These are phyloP conservation scores for Angomonas desouzai DNA, from an alignment of 208 protist genomes.

Conservation along the genomic window DNA sequence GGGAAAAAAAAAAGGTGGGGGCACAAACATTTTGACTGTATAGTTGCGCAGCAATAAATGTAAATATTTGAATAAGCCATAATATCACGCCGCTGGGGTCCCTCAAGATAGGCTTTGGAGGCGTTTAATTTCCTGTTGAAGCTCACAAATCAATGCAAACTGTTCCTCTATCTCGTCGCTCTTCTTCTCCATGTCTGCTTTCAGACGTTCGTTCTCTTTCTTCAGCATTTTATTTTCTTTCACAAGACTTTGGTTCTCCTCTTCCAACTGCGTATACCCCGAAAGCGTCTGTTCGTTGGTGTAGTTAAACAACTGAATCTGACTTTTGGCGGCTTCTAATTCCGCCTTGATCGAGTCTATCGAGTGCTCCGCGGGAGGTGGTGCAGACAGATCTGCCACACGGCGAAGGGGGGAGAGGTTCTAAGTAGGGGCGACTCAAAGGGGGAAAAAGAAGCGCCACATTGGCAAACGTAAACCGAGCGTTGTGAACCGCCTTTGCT, in stretches of 20 bases:
- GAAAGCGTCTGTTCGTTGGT: constrained; percentile 36
- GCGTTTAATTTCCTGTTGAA: constrained; percentile 25
- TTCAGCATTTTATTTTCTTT: constrained; percentile 22
- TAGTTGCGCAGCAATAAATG: neutral
- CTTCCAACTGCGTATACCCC: constrained; percentile 42
- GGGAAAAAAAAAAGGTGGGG: constrained; percentile 5
- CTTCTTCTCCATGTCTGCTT: constrained; percentile 20
- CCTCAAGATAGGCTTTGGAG: constrained; percentile 1
- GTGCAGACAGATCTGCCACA: neutral
- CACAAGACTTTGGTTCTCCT: constrained; percentile 35
- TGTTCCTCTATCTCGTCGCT: constrained; percentile 39
- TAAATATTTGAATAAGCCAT: neutral
- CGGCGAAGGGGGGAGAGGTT: neutral
- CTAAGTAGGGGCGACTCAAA: neutral
- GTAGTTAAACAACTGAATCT: constrained; percentile 60
- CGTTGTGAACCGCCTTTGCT: neutral
- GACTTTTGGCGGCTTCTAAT: constrained; percentile 42
- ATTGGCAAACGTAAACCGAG: neutral
- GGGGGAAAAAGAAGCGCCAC: neutral
- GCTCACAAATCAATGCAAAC: constrained; percentile 39
- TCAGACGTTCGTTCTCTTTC: constrained; percentile 35
- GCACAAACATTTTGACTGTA: constrained; percentile 9
- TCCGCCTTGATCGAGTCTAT: constrained; percentile 5
- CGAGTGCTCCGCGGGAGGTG: neutral
- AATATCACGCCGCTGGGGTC: neutral